Percentiles rank a stretch among this genome's conserved stretches.
These are phyloP conservation scores for Colletotrichum cordylinicola DNA, from an alignment of 2,329 filamentous ascomycete species.

Conservation along the genomic window DNA sequence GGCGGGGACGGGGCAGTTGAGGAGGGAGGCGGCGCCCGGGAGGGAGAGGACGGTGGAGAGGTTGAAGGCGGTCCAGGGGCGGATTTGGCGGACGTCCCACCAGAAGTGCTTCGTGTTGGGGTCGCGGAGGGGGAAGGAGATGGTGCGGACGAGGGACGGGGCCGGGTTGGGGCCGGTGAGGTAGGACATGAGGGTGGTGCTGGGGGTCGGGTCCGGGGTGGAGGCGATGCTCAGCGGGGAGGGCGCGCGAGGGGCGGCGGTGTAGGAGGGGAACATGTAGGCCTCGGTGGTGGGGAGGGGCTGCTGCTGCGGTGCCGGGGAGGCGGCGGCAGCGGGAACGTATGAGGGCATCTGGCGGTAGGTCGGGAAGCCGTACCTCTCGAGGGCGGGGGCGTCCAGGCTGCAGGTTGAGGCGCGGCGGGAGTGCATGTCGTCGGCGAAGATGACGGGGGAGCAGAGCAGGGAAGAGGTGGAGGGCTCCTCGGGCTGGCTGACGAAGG, in stretches of 20 bases:
- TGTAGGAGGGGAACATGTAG: conserved; percentile 53
- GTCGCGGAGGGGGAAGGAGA: conserved; percentile 72
- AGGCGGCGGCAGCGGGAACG: conserved; percentile 38
- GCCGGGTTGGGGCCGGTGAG: conserved; percentile 82
- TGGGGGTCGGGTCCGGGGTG: conserved; percentile 52
- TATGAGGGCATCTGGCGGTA: conserved; percentile 77
- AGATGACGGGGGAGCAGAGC: conserved; percentile 71
- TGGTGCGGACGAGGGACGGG: conserved; percentile 79
- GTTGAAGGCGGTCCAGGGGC: conserved; percentile 83
- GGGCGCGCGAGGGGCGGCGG: conserved; percentile 44
- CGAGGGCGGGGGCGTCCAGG: conserved; percentile 69
- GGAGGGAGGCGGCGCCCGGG: conserved; percentile 73
- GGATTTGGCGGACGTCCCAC: conserved; percentile 93
- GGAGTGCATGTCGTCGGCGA: conserved; percentile 50
- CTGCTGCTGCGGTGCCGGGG: background rate
- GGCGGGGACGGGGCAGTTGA: conserved; percentile 71
- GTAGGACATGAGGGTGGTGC: conserved; percentile 78
- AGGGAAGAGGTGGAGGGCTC: conserved; percentile 48
- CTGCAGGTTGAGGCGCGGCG: conserved; percentile 72
- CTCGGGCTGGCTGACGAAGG: conserved; percentile 35
- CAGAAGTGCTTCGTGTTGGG: conserved; percentile 84
- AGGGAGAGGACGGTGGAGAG: conserved; percentile 73
- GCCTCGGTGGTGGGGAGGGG: conserved; percentile 38
- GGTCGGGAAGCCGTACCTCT: conserved; percentile 81
- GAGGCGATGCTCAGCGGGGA: conserved; percentile 46